Evolutionary conservation across 345 rosid genomes (phyloP), one percentile per base, ranked within the genome.

Genomic region (Arabis hirsuta): DNA sequence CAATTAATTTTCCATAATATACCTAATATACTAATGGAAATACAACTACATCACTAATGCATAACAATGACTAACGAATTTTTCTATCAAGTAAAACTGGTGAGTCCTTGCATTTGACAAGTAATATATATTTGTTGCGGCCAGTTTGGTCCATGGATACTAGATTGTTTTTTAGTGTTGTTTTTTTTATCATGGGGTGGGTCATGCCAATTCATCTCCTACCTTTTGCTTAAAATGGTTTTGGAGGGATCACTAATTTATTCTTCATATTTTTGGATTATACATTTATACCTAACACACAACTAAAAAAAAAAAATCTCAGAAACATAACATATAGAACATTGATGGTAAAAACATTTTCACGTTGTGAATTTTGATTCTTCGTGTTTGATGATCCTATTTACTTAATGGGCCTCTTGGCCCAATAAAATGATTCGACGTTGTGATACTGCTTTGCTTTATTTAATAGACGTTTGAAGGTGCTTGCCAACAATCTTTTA

Each of bases 171-270:
- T 39, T 14, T 55, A 4, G 6, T 7, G 48, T 20, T 14, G 63
- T 12, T 36, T 54, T 36, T 54, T 63, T 70, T 31, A 36, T 57
- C 71, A 72, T 42, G 61, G 57, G 64, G 64, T 55, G 57, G 64
- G 64, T 55, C 70, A 62, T 69, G 56, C 14, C 36, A 43, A 42
- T 60, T 60, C 16, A 32, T 72, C 39, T 44, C 56, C 41, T 54
- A 54, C 62, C 61, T 72, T 71, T 72, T 63, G 16, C 70, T 72
- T 63, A 26, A 72, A 72, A 12, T 19, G 54, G n/a, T 47, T 44
- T 24, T 55, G 76, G 76, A 72, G 76, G 70, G 76, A 63, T 63
- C 63, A 47, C 29, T n/a, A 46, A 52, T 62, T 32, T 71, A 8
- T 53, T 72, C 67, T 59, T 48, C 12, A 10, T 14, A 22, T 38